These are phyloP conservation scores for Ophiostoma populinum DNA, from an alignment of 2,329 filamentous ascomycete genomes.

Conservation along the genomic window DNA sequence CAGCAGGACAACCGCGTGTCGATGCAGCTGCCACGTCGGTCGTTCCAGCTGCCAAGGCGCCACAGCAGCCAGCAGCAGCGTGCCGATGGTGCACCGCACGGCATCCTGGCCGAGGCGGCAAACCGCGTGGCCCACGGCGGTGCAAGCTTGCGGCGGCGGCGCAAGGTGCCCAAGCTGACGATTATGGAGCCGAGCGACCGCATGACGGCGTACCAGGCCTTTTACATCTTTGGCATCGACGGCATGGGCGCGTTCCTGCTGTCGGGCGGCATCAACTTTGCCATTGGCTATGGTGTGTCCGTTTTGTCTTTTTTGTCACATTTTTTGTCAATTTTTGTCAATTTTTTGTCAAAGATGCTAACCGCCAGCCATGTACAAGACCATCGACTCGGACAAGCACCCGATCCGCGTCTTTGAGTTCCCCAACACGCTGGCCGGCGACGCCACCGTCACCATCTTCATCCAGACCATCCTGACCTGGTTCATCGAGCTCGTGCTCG, in stretches of 20 bases:
- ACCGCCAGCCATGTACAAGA: slow-evolving; percentile 29
- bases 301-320: slow-evolving; percentile 6
- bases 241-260: slow-evolving; percentile 29
- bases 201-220: slow-evolving; percentile 26
- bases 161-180: slow-evolving; percentile 9
- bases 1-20: not conserved
- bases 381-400: slow-evolving; percentile 18
- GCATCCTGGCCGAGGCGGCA: slow-evolving; percentile 10
- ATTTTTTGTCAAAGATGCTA: slow-evolving; percentile 7
- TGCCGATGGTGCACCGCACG: slow-evolving; percentile 1
- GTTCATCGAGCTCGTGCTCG: slow-evolving; percentile 29
- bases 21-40: not conserved
- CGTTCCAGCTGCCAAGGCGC: slow-evolving; percentile 1
- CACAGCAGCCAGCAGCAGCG: not conserved
- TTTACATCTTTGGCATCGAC: slow-evolving; percentile 31
- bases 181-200: slow-evolving; percentile 19
- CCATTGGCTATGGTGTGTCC: slow-evolving; percentile 32
- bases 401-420: slow-evolving; percentile 30
- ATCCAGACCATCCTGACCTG: slow-evolving; percentile 33
- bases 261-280: slow-evolving; percentile 34
- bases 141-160: not conserved
- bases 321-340: too few relatives aligned
- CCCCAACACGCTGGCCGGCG: slow-evolving; percentile 32
- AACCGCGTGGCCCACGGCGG: slow-evolving; percentile 5
- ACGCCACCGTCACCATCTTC: slow-evolving; percentile 33